Base-by-base conservation (phyloP, 2,329 filamentous ascomycete genomes). In the Trichoderma gracile region DNA sequence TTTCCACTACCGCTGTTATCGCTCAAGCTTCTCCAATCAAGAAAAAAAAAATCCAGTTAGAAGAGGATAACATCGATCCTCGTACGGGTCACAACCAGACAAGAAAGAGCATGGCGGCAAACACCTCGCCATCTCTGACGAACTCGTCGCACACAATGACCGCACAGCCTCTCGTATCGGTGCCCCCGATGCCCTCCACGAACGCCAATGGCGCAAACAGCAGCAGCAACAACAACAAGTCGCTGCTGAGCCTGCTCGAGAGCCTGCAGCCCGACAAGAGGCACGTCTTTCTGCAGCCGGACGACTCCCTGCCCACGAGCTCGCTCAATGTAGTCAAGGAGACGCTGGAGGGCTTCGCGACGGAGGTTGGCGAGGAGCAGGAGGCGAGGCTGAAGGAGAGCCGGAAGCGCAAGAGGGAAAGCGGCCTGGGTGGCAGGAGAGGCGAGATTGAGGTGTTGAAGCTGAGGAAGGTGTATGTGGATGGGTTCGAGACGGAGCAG, bases 401-500 rank as follows among this genome's bases (percentile, higher is more conserved):
- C 70, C 88, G 85, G 76, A 96, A 96, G 80, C 83, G 91, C 67
- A 96, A 95, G 81, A 83, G 91, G 69, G 82, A 81, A 9, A 81
- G 9, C 4, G 33, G 33, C 14, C 12, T 38, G 33, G 33, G 83
- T 52, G 75, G 76, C 27, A 78, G 82, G 58, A 77, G 77, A 38
- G 46, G 25, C 17, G 76, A 76, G 40, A 71, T 78, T 54, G 78
- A 85, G 68, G 79, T 90, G 1, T 73, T 97, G 68, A 92, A 92
- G 71, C 80, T 97, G 71, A 89, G 90, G 71, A 93, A 91, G 76
- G 81, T 99, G 17, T 91, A 97, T 74, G 81, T 92, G 7, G 87
- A 96, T 64, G 95, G 94, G 0, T 97, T 98, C 70, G 91, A 90
- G 71, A 89, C 91, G 12, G 86, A 89, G 21, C 94, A 98, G 77